Percentiles rank a stretch among this genome's conserved stretches.
These are phyloP conservation scores for Cladosporium phlei DNA, from an alignment of 2,329 filamentous ascomycete genomes.

Conservation along the genomic window DNA sequence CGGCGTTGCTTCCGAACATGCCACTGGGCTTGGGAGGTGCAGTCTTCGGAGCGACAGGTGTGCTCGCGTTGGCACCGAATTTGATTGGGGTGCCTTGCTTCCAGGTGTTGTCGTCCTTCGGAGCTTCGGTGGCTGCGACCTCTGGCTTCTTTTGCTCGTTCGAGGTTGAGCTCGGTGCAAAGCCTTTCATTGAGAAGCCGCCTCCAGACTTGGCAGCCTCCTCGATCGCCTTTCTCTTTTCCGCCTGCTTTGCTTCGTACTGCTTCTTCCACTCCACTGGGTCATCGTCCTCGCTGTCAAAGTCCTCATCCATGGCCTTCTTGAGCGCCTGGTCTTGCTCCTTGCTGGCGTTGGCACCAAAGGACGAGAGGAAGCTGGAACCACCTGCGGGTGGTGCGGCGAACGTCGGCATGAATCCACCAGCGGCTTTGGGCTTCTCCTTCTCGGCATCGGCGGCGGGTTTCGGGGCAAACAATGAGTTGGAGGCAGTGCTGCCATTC, in stretches of 20 bases:
- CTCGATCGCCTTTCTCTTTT: constrained; percentile 41
- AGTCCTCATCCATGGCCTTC: constrained; percentile 48
- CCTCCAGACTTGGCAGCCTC: constrained; percentile 32
- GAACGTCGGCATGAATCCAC: constrained; percentile 16
- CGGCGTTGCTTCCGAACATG: not conserved
- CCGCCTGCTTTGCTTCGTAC: constrained; percentile 43
- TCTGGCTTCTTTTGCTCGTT: constrained; percentile 2
- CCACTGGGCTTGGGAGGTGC: constrained; percentile 3
- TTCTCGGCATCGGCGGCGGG: not conserved
- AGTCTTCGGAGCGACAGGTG: constrained; percentile 14
- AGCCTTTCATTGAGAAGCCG: constrained; percentile 19
- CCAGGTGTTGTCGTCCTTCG: constrained; percentile 43
- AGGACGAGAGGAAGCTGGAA: constrained; percentile 40
- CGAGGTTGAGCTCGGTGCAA: not conserved
- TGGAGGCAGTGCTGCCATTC: not conserved
- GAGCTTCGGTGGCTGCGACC: not conserved
- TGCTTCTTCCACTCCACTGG: constrained; percentile 46
- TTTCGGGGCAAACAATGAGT: not conserved
- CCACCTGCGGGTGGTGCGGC: constrained; percentile 20
- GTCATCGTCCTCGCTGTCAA: constrained; percentile 50
- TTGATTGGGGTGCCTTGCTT: constrained; percentile 45
- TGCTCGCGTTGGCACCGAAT: constrained; percentile 35
- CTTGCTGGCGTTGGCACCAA: constrained; percentile 37
- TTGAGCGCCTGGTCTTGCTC: constrained; percentile 41
- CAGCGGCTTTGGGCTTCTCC: constrained; percentile 1